Base-by-base conservation (phyloP, 768 basidiomycete genomes). In the Glaciozyma antarctica region DNA sequence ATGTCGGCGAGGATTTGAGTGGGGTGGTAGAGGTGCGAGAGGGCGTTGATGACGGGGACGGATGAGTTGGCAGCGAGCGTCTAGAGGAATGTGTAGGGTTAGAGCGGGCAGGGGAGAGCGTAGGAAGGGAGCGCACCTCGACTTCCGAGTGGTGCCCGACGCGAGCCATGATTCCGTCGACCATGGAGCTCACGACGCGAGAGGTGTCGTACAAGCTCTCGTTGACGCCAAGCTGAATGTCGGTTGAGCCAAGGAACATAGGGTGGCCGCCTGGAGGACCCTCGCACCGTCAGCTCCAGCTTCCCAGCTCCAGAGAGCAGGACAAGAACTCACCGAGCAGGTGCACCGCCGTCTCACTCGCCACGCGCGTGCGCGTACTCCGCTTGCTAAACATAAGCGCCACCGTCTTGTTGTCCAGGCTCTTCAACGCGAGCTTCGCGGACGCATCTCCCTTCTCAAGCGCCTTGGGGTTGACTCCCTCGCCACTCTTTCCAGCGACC, bases 171-270 rank as follows among this genome's bases (percentile, higher is more conserved):
- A 98, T 89, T 19, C 93, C 95, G 77, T 97, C 86, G 63, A 87
- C 88, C 93, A 98, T 95, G 6, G 89, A 88, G 4, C 89, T 87
- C 66, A 98, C 84, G 15, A 99, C 90, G 30, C 86, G 82, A 17
- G 90, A 87, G 0, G 88, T 85, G 78, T 99, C 95, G 48, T 88
- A 80, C 5, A 84, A 75, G 34, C 80, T 83, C 81, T 99, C 95
- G 77, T 95, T 99, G 51, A 97, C 92, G 55, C 94, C 94, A 26
- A 99, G 80, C 72, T 99, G 95, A 61, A 97, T 93, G 75, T 98
- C 95, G 3, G 87, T 86, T 55, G 78, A 78, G 3, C 93, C 92
- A 12, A 98, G 80, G 77, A 98, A 99, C 71, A 98, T 81, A 0
- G 94, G 85, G 12, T 85, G 84, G 7, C 92, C 95, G 24, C 75